Base-by-base conservation (phyloP, 2,329 filamentous ascomycete species). In the Trichoderma sp. region DNA sequence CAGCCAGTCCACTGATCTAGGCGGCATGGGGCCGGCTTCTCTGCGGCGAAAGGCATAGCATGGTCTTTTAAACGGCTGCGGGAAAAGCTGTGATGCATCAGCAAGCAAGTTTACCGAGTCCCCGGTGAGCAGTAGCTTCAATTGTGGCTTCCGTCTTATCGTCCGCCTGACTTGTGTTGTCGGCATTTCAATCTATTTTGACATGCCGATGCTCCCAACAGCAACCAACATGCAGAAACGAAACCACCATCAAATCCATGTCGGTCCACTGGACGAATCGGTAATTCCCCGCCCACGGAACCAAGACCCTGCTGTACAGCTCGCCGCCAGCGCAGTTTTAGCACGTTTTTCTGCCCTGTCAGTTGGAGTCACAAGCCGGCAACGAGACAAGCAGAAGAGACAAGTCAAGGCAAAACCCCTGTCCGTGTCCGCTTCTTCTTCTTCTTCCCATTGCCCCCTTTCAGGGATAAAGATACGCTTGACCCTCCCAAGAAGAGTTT, bases 381-480 rank as follows among this genome's bases (percentile, higher is more conserved):
- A 18, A 5, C 37, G 16, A 43, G 18, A 8, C 39, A 11, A 16
- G 46, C 18, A 49, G 10, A 49, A 21, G 21, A 24, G 21, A 21
- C 18, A 24, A 13, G 46, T 5, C 8, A 49, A 21, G 3, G 8
- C n/a, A 21, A 21, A 21, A 11, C 26, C 30, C 28, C 51, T n/a
- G 5, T 61, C 37, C 13, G 14, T 21, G 7, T 56, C 18, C n/a
- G 13, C 21, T 37, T 43, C 26, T 18, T 28, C 26, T 34, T 32
- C 11, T 30, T 58, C 32, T 30, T 32, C 24, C 21, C 18, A 11
- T 63, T 16, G 24, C 61, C 64, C 63, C 64, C 54, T 66, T 66
- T 59, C 63, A 66, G 28, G 63, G 54, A 34, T 59, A 66, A 55
- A 66, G 63, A 66, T 66, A 66, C 63, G 63, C 63, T 66, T 51